Conservation (phyloP, 768 basidiomycete species). For the Kwoniella newhampshirensis region DNA sequence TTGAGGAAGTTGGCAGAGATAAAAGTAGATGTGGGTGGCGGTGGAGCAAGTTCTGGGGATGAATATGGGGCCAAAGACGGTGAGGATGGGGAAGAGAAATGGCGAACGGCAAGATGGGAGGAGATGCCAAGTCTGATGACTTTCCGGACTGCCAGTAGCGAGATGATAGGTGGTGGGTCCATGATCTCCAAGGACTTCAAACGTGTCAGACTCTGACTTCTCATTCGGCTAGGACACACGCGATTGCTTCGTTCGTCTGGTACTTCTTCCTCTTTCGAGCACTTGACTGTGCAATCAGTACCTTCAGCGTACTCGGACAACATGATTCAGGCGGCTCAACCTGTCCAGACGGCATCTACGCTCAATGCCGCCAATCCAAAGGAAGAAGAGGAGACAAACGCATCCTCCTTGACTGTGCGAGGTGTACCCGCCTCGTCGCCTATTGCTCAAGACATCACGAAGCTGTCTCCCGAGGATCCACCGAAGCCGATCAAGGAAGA, state of each 20-base stretch:
- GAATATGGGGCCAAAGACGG: neutral
- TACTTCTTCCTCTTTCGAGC: slow-evolving; percentile 14
- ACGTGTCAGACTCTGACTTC: neutral
- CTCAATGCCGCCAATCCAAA: slow-evolving; percentile 23
- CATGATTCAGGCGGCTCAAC: slow-evolving; percentile 11
- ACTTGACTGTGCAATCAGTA: no score
- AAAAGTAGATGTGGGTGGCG: slow-evolving; percentile 33
- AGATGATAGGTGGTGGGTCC: slow-evolving; percentile 47
- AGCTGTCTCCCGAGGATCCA: neutral
- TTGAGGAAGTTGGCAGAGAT: slow-evolving; percentile 36
- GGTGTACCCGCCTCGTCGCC: slow-evolving; percentile 10
- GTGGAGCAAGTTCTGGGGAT: slow-evolving; percentile 28
- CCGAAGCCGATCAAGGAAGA: neutral
- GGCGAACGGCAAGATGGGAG: slow-evolving; percentile 53
- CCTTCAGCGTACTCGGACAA: no score
- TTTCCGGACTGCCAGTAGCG: slow-evolving; percentile 43
- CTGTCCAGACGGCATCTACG: slow-evolving; percentile 23
- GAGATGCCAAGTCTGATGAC: slow-evolving; percentile 38
- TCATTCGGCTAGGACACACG: no score
- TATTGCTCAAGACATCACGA: neutral
- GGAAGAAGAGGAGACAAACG: slow-evolving; percentile 4
- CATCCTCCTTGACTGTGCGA: slow-evolving; percentile 23
- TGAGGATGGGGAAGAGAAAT: slow-evolving; percentile 30
- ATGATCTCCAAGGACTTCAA: no score
- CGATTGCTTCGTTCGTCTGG: slow-evolving; percentile 19